phyloP scores from a whole-genome alignment of 192 early-diverging fungal species.

The Backusella mclennaniae region DNA sequence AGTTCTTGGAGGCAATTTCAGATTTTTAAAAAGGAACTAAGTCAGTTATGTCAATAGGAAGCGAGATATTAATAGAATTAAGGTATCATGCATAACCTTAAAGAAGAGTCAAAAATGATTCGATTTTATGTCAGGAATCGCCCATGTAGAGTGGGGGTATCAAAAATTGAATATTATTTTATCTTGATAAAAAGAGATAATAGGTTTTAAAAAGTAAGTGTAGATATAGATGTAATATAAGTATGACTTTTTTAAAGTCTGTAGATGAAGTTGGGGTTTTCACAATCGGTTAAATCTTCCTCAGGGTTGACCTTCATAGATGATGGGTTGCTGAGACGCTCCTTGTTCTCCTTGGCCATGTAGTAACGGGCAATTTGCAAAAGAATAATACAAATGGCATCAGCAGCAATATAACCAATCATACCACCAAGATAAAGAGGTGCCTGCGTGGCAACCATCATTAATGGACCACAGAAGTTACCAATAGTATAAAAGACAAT shows the following conservation, averaged over 20 bases:
- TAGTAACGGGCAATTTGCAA: slow-evolving; percentile 10
- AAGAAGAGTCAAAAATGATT: background rate
- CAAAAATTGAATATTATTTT: slow-evolving; percentile 5
- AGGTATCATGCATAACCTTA: background rate
- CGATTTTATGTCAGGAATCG: background rate
- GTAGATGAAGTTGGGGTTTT: slow-evolving; percentile 26
- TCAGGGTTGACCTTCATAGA: background rate
- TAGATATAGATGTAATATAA: background rate
- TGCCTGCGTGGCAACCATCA: slow-evolving; percentile 17
- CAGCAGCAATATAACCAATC: slow-evolving; percentile 21
- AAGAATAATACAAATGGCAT: slow-evolving; percentile 13
- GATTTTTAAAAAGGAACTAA: background rate
- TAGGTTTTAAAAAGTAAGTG: background rate
- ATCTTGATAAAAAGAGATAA: background rate
- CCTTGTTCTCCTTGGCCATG: slow-evolving; percentile 8
- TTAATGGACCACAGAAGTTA: slow-evolving; percentile 28
- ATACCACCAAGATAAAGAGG: slow-evolving; percentile 31
- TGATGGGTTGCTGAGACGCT: background rate
- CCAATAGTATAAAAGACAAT: slow-evolving; percentile 27
- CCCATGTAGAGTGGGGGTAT: background rate
- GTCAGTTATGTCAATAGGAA: background rate
- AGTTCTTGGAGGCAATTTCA: background rate
- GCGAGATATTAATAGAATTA: background rate
- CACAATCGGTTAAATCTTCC: slow-evolving; percentile 25
- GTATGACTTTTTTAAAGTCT: slow-evolving; percentile 12